Base-by-base conservation (phyloP, 1,284 basidiomycete genomes). In the Peniophora sp. region DNA sequence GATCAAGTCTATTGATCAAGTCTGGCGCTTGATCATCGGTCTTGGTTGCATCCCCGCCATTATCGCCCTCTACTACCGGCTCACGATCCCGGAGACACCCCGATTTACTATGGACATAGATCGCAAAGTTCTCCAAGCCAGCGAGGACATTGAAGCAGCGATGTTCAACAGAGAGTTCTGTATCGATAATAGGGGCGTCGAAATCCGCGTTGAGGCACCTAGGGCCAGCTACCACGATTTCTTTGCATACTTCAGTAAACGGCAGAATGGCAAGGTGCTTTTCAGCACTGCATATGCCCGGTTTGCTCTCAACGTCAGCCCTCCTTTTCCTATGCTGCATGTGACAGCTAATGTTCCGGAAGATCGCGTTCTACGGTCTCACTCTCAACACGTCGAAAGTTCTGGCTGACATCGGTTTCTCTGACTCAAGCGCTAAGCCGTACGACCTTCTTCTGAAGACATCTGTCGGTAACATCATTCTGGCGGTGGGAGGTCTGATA, bases 71-170 rank as follows among this genome's bases (percentile, higher is more conserved):
- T 88, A 87, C 69, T 86, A 84, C 75, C 85, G 86, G 57, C 74
- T 89, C 15, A 86, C 83, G 22, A 85, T 88, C 54, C 84, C 85
- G 5, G 85, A 88, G 64, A 87, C 85, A 0, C 81, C 89, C 35
- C 87, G 90, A 58, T 95, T 88, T 76, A 93, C 89, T 52, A 88
- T 93, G 83, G 90, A 92, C 69, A 80, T 93, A 58, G 88, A 92
- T 69, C 82, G 88, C 54, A 89, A 92, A 68, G 76, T 92, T 55
- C 72, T 79, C 59, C 83, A 86, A 61, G 88, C 88, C 11, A 61
- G 79, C 10, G 68, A 75, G 49, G 86, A 90, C 62, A 85, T 86
- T 56, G 71, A 78, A 53, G 75, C 76, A 36, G 81, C 87, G 60
- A 65, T 91, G 49, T 70, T 73, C 41, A 73, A 70, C n/a, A 72